Conservation (phyloP, 208 protist species). For the Perkinsela sp. region DNA sequence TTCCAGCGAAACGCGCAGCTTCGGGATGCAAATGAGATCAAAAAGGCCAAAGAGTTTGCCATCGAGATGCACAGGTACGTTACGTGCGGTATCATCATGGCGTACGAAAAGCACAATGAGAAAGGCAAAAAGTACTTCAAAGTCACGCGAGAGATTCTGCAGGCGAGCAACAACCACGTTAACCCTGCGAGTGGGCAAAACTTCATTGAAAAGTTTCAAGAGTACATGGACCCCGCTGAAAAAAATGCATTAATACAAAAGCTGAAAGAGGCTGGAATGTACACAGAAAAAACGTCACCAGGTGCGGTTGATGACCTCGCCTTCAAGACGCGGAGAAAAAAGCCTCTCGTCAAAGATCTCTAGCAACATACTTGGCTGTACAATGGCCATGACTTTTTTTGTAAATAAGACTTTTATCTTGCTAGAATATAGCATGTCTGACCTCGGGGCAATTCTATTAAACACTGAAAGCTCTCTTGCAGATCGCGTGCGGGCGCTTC, state of each 20-base stretch:
- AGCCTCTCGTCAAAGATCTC: too few species aligned
- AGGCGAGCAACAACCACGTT: constrained; percentile 37
- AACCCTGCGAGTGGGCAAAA: constrained; percentile 35
- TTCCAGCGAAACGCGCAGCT: constrained; percentile 7
- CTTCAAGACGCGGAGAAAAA: too few species aligned
- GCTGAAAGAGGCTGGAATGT: neutral
- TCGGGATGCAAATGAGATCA: neutral
- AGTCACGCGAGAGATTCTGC: constrained; percentile 38
- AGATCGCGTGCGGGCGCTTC: constrained; percentile 47
- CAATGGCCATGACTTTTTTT: too few species aligned
- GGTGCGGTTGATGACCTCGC: too few species aligned
- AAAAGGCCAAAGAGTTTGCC: neutral
- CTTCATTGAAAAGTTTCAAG: constrained; percentile 39
- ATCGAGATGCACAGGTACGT: constrained; percentile 26
- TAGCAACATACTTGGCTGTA: too few species aligned
- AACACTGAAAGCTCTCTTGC: constrained; percentile 14
- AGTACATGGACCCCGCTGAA: constrained; percentile 18
- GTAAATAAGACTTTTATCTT: too few species aligned
- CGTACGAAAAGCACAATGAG: constrained; percentile 26
- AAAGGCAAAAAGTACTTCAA: constrained; percentile 36
- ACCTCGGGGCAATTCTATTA: neutral
- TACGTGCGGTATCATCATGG: constrained; percentile 22
- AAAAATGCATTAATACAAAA: neutral
- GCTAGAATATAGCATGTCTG: constrained; percentile 6
- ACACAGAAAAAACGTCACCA: too few species aligned